Evolutionary conservation across 2,329 filamentous ascomycete genomes (phyloP).

Genomic region (Pseudogymnoascus sp.): DNA sequence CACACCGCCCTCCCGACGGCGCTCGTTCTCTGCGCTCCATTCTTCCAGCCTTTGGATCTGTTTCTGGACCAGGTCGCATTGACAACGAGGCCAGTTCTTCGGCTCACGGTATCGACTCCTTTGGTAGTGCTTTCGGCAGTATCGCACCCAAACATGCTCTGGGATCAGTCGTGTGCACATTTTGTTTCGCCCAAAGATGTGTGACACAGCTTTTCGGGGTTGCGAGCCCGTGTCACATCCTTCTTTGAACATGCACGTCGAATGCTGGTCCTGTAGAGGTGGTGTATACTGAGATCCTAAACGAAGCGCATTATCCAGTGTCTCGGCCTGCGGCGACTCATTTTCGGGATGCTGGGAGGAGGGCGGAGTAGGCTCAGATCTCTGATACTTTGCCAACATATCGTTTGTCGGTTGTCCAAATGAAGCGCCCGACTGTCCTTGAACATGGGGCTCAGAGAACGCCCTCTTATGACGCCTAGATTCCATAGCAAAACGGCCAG

Average conservation of each 20-base stretch:
- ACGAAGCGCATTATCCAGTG: background rate
- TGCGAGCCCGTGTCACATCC: slow-evolving; percentile 52
- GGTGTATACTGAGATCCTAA: background rate
- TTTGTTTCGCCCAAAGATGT: slow-evolving; percentile 80
- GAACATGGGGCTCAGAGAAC: background rate
- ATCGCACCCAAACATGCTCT: slow-evolving; percentile 61
- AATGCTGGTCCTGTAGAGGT: slow-evolving; percentile 4
- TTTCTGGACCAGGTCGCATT: slow-evolving; percentile 54
- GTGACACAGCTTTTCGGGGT: slow-evolving; percentile 67
- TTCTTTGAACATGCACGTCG: slow-evolving; percentile 45
- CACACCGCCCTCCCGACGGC: slow-evolving; percentile 32
- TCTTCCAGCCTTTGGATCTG: slow-evolving; percentile 54
- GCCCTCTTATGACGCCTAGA: background rate
- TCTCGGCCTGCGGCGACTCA: background rate
- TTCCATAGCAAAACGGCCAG: background rate
- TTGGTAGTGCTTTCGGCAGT: slow-evolving; percentile 78
- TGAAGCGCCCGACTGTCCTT: background rate
- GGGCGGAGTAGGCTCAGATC: background rate
- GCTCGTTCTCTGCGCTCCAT: slow-evolving; percentile 49
- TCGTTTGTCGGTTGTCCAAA: background rate
- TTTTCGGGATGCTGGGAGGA: background rate
- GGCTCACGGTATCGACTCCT: slow-evolving; percentile 61
- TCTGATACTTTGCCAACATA: background rate
- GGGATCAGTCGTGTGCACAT: slow-evolving; percentile 64
- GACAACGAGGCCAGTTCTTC: slow-evolving; percentile 47